Evolutionary conservation across 352 stramenopile species (phyloP), one percentile per base, ranked within the genome.

Genomic region (Pythium insidiosum): DNA sequence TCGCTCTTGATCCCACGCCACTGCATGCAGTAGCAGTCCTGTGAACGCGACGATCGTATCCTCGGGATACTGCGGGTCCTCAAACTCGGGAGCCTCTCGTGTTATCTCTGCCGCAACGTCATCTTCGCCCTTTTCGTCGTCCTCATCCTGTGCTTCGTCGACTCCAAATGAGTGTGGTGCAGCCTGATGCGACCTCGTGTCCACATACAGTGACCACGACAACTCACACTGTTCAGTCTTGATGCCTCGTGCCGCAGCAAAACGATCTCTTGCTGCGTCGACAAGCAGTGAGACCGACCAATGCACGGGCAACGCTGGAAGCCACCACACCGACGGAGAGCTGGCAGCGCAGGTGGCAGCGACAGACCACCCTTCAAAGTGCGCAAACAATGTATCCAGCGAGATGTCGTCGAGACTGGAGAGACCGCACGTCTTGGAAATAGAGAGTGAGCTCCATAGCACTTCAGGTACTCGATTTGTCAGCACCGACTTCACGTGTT

Each of bases 21-120:
- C 58, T 37, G 56, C 46, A 1, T 67, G 52, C 18, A 73, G 50
- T 19, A 63, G 47, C 9, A 76, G 16, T n/a, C 66, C 66, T 5
- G 58, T 47, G 6, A 76, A 29, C 6, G 68, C 50, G 6, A 41
- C 40, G 38, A 76, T 28, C 3, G 40, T 54, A 21, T 44, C 30
- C 2, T 30, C 35, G 11, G n/a, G n/a, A n/a, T n/a, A n/a, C n/a
- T n/a, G n/a, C n/a, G n/a, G n/a, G n/a, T n/a, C n/a, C n/a, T n/a
- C n/a, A n/a, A n/a, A n/a, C n/a, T n/a, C n/a, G n/a, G n/a, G n/a
- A n/a, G n/a, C n/a, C n/a, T n/a, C n/a, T n/a, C n/a, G n/a, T n/a
- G n/a, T n/a, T n/a, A n/a, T n/a, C n/a, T n/a, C n/a, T n/a, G n/a
- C n/a, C n/a, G n/a, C n/a, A n/a, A n/a, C n/a, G n/a, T n/a, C 29